Evolutionary conservation across 2,329 filamentous ascomycete species (phyloP).

Genomic region (Penicillium paneum): DNA sequence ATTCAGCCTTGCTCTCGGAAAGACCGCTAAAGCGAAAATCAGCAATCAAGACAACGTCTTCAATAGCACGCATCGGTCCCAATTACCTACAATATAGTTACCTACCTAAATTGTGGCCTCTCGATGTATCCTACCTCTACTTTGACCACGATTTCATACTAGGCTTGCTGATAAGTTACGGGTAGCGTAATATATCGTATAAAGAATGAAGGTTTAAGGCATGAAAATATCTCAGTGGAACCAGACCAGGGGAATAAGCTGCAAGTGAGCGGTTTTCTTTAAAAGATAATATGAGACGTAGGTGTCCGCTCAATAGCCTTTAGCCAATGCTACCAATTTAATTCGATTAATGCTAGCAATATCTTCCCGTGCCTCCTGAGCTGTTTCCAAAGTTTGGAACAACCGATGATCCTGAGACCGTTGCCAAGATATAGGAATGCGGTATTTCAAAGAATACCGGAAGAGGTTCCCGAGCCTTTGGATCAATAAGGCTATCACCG

Average conservation of each 20-base stretch:
- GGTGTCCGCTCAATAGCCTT: background rate
- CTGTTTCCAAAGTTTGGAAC: background rate
- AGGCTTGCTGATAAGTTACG: no score
- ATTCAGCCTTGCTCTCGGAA: background rate
- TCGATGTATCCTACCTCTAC: no score
- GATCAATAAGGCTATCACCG: slow-evolving; percentile 5
- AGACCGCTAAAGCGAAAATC: background rate
- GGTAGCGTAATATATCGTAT: no score
- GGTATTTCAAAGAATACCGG: background rate
- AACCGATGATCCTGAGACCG: background rate
- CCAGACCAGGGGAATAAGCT: background rate
- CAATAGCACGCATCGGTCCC: no score
- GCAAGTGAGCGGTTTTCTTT: background rate
- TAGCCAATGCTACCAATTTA: background rate
- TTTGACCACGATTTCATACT: no score
- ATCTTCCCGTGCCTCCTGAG: background rate
- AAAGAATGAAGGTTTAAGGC: background rate
- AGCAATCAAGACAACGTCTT: no score
- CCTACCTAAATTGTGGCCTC: no score
- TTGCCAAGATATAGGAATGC: background rate
- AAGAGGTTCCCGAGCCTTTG: background rate
- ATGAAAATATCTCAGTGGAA: background rate
- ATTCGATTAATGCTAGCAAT: no score
- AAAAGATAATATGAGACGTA: background rate
- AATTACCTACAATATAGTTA: no score